Base-by-base conservation (phyloP, 73 alveolate genomes). In the Paramecium pentaurelia region DNA sequence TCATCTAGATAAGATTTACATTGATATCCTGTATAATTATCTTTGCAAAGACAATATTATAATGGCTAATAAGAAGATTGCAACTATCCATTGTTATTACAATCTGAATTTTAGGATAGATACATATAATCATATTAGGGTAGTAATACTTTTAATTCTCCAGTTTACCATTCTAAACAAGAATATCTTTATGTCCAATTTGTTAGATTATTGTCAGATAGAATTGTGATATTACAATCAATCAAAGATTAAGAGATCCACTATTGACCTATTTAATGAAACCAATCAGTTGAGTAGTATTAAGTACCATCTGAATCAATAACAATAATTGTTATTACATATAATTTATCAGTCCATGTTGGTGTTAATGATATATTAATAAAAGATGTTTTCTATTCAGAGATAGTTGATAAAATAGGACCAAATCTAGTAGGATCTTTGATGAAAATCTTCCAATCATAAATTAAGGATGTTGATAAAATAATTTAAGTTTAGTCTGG, bases 341-440 rank as follows among this genome's bases (percentile, higher is more conserved):
- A 68, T 68, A 68, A 68, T 68, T 68, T 68, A 68, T 68, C 84
- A 68, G 84, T 28, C 84, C 84, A 68, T 4, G 84, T 68, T 32
- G 51, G 51, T 12, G 84, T 68, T 32, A 68, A 28, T 12, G 84
- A 68, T 7, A 68, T 28, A 28, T 28, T 68, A 12, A 68, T 27
- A 32, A 32, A 32, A 4, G 22, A 11, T 2, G 28, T 68, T 32
- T 68, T 68, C 7, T 68, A 32, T 32, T 32, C 8, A 14, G 40
- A 34, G 11, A 32, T 32, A 27, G 84, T 32, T 6, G 40, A 34
- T 16, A 28, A 32, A 32, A 68, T 27, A 6, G 84, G 84, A 6
- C 40, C 47, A 68, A 68, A 68, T 68, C 84, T 20, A 1, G 84
- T 68, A 11, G 84, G 84, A 32, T 28, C 47, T 68, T 68, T 68